These are phyloP conservation scores for Trametes gibbosa DNA, from an alignment of 768 basidiomycete species.

Conservation along the genomic window DNA sequence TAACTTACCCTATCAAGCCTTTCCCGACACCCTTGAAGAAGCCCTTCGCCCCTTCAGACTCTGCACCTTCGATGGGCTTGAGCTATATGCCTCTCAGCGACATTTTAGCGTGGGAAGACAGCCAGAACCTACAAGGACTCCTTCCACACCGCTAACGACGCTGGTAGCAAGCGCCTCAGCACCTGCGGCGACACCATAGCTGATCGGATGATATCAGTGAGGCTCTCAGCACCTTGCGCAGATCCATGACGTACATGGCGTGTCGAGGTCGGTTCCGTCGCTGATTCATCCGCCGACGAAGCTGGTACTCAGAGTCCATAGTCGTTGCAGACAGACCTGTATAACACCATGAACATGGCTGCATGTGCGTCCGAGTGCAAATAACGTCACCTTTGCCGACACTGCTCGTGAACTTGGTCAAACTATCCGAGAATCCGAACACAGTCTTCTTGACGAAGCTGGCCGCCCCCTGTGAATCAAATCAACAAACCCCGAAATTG, in stretches of 20 bases:
- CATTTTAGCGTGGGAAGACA: not conserved
- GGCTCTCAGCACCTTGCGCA: not conserved
- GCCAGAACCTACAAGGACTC: conserved; percentile 67
- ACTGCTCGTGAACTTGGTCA: conserved; percentile 98
- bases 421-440: conserved; percentile 91
- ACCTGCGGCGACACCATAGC: conserved; percentile 94
- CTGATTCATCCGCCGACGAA: conserved; percentile 81
- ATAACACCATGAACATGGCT: not conserved
- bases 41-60: conserved; percentile 88
- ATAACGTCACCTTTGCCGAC: conserved; percentile 79
- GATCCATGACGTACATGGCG: conserved; percentile 63
- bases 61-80: conserved; percentile 97
- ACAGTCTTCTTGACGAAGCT: conserved; percentile 99
- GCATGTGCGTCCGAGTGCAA: not conserved
- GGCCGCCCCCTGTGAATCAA: conserved; percentile 74
- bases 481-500: not conserved
- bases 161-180: conserved; percentile 93
- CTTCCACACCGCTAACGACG: conserved; percentile 94
- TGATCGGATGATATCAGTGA: conserved; percentile 28
- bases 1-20: conserved; percentile 82
- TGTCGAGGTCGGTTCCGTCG: conserved; percentile 94
- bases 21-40: conserved; percentile 99
- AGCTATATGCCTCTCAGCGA: conserved; percentile 48
- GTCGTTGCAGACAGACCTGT: conserved; percentile 94
- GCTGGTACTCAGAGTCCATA: conserved; percentile 94